A percentile compares a stretch with the other conserved stretches of the same genome.
These are phyloP conservation scores for Cutaneotrichosporon mucoides DNA, from an alignment of 1,284 basidiomycete genomes.

Conservation along the genomic window DNA sequence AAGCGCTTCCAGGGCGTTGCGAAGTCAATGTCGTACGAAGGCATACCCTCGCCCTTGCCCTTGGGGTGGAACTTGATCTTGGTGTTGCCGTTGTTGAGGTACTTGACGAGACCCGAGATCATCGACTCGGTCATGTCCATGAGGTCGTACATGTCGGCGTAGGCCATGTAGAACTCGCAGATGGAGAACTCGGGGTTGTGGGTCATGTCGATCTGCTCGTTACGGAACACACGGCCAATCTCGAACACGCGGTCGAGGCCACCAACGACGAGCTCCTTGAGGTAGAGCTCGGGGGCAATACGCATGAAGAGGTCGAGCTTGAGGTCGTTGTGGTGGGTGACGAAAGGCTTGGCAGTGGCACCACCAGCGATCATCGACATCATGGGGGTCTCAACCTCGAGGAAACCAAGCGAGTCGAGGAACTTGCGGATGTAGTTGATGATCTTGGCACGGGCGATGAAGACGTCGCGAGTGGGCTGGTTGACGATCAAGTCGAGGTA, in stretches of 20 bases:
- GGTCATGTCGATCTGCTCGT: constrained; percentile 97
- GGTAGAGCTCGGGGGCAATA: constrained; percentile 94
- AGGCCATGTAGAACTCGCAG: constrained; percentile 99
- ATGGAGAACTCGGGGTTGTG: constrained; percentile 98
- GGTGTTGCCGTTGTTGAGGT: constrained; percentile 70
- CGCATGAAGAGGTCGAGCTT: constrained; percentile 97
- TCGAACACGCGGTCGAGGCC: constrained; percentile 97
- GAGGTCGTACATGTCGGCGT: constrained; percentile 97
- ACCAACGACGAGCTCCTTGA: constrained; percentile 97
- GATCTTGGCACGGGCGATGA: constrained; percentile 81
- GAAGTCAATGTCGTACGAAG: constrained; percentile 80
- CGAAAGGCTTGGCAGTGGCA: constrained; percentile 96
- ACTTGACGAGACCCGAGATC: constrained; percentile 87
- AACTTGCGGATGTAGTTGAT: constrained; percentile 89
- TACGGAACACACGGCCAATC: constrained; percentile 96
- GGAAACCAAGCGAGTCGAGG: constrained; percentile 88
- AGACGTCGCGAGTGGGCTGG: constrained; percentile 82
- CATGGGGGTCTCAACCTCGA: constrained; percentile 99
- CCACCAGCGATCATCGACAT: constrained; percentile 96
- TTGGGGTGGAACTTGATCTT: constrained; percentile 88
- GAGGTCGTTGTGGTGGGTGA: constrained; percentile 99
- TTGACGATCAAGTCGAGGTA: constrained; percentile 98
- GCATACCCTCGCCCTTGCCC: constrained; percentile 67
- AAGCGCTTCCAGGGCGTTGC: constrained; percentile 97
- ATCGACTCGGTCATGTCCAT: constrained; percentile 96